Conservation (phyloP, 176 grass and related monocot species). For the Dendrocalamus sinicus region DNA sequence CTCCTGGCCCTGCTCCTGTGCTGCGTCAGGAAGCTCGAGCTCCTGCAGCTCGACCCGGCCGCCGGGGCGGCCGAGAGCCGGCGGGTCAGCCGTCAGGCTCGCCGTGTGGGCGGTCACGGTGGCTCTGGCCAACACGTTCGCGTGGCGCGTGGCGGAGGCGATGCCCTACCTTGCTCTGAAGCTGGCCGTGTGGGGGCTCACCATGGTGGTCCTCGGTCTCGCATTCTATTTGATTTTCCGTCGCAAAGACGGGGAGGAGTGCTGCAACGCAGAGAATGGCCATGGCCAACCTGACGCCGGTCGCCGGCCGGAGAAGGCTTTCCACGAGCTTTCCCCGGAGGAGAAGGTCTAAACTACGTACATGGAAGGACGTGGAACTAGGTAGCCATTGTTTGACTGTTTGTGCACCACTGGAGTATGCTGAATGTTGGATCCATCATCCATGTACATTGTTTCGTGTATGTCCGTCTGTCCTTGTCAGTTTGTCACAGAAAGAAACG, state of each 20-base stretch:
- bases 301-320: background rate
- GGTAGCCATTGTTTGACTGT: too few relatives aligned
- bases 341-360: constrained; percentile 8
- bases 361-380: background rate
- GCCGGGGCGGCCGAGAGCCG: background rate
- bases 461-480: too few relatives aligned
- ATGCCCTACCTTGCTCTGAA: constrained; percentile 31
- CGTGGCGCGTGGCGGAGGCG: background rate
- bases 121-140: constrained; percentile 14
- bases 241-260: background rate
- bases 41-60: background rate
- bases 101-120: background rate
- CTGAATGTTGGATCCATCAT: too few relatives aligned
- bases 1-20: constrained; percentile 24
- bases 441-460: too few relatives aligned
- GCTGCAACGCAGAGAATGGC: background rate
- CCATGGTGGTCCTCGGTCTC: background rate
- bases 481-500: too few relatives aligned
- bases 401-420: too few relatives aligned
- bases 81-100: background rate
- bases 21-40: constrained; percentile 13
- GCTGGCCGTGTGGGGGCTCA: constrained; percentile 27
- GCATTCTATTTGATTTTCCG: constrained; percentile 1
- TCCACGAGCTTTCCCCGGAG: constrained; percentile 2
- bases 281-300: background rate